Conservation (phyloP, 345 rosid species). For the Heritiera fomes region DNA sequence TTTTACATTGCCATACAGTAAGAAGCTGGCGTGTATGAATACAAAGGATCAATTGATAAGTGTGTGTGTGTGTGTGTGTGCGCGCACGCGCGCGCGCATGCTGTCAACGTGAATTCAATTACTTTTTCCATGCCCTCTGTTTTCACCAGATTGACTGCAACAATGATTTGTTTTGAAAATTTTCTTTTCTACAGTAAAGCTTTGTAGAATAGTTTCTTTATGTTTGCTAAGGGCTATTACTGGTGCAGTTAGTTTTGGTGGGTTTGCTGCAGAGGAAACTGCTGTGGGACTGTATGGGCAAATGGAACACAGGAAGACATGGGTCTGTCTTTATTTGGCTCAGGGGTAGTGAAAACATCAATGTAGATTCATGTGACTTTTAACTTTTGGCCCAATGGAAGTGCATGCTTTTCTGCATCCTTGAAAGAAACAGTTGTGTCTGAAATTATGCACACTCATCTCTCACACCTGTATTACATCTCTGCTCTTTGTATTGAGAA, state of each 20-base stretch:
- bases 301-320: background rate
- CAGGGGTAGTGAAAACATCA: background rate
- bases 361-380: background rate
- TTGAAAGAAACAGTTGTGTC: background rate
- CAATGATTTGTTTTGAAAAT: background rate
- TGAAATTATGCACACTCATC: background rate
- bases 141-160: background rate
- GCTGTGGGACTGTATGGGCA: slow-evolving; percentile 15
- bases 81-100: background rate
- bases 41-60: background rate
- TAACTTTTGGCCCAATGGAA: background rate
- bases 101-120: background rate
- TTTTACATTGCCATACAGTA: slow-evolving; percentile 3
- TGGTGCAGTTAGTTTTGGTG: slow-evolving; percentile 1
- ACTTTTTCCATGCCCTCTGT: background rate
- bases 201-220: background rate
- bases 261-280: slow-evolving; percentile 11
- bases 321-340: slow-evolving; percentile 5
- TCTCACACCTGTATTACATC: background rate
- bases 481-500: background rate
- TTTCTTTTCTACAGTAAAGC: background rate
- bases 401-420: background rate
- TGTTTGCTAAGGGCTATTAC: background rate
- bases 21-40: background rate
- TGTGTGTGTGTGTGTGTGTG: background rate